Percentiles rank a stretch among this genome's conserved stretches.
phyloP scores from a whole-genome alignment of 768 basidiomycete species.

The Tylopilus balloui region DNA sequence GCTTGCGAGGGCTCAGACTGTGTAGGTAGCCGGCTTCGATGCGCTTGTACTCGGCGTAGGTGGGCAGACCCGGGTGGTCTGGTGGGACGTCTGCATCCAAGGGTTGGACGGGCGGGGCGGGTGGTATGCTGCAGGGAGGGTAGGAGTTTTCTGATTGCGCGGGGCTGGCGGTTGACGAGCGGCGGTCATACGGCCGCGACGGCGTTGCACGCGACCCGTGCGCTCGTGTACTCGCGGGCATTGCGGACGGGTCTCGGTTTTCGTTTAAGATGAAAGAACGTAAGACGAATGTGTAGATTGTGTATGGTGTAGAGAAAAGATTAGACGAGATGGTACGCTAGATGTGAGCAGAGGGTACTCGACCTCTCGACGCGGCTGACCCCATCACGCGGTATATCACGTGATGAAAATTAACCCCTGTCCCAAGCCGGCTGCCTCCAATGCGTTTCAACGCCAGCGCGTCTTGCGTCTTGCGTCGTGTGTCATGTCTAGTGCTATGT shows the following conservation, averaged over 20 bases:
- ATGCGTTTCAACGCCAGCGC: not conserved
- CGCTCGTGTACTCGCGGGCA: constrained; percentile 22
- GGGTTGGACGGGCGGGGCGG: not conserved
- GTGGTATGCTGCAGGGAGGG: not conserved
- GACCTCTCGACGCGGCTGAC: constrained; percentile 27
- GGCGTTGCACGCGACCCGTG: constrained; percentile 3
- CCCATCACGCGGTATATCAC: constrained; percentile 19
- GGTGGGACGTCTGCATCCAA: not conserved
- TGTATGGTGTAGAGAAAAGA: constrained; percentile 14
- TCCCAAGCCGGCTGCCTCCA: not conserved
- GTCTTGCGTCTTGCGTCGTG: not conserved
- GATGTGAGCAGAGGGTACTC: not conserved
- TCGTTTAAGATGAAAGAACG: constrained; percentile 2
- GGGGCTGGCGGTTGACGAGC: constrained; percentile 11
- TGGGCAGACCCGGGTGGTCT: constrained; percentile 51
- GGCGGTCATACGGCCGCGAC: constrained; percentile 23
- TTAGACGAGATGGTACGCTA: constrained; percentile 19
- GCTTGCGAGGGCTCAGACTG: constrained; percentile 53
- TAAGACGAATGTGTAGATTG: constrained; percentile 24
- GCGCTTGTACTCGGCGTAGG: constrained; percentile 53
- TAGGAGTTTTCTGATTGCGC: not conserved
- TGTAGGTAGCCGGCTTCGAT: constrained; percentile 56
- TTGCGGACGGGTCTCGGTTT: constrained; percentile 3
- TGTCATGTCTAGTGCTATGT: not conserved
- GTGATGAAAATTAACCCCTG: constrained; percentile 29